Evolutionary conservation across 2,329 filamentous ascomycete genomes (phyloP).

Genomic region (Diaporthe citri): DNA sequence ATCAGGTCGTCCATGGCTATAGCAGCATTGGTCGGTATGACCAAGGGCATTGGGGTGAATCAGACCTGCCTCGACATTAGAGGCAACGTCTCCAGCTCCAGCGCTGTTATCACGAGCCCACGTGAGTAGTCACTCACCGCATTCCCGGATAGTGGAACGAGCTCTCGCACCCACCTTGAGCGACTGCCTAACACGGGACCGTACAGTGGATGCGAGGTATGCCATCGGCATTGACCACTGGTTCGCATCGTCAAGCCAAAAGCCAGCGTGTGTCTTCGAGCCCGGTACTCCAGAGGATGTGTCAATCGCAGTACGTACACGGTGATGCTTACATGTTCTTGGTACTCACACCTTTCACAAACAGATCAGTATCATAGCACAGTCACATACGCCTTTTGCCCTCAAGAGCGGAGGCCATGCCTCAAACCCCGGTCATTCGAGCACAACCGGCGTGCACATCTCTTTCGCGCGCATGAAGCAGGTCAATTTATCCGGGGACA

Average conservation of each 20-base stretch:
- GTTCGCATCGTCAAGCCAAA: slow-evolving; percentile 46
- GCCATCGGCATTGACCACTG: slow-evolving; percentile 43
- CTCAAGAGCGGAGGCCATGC: slow-evolving; percentile 46
- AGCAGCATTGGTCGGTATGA: neutral
- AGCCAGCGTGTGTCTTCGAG: slow-evolving; percentile 46
- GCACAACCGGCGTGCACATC: slow-evolving; percentile 46
- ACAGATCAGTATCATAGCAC: slow-evolving; percentile 41
- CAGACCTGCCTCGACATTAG: slow-evolving; percentile 20
- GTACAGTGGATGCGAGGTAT: slow-evolving; percentile 33
- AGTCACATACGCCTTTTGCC: slow-evolving; percentile 44
- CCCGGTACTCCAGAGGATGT: slow-evolving; percentile 44
- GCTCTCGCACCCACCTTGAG: accelerated
- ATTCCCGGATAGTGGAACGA: neutral
- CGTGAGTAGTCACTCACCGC: neutral
- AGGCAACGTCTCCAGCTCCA: slow-evolving; percentile 22
- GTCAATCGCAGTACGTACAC: slow-evolving; percentile 41
- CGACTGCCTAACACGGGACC: neutral
- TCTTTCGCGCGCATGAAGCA: slow-evolving; percentile 43
- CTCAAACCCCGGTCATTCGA: slow-evolving; percentile 47
- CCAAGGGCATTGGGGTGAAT: neutral
- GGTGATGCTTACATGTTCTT: neutral
- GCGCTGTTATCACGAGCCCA: neutral
- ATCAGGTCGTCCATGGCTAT: neutral
- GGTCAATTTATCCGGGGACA: slow-evolving; percentile 42
- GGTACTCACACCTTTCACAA: neutral